A percentile compares a stretch with the other conserved stretches of the same genome.
Evolutionary conservation across 208 protist species (phyloP).

Genomic region (Phytomonas francai): DNA sequence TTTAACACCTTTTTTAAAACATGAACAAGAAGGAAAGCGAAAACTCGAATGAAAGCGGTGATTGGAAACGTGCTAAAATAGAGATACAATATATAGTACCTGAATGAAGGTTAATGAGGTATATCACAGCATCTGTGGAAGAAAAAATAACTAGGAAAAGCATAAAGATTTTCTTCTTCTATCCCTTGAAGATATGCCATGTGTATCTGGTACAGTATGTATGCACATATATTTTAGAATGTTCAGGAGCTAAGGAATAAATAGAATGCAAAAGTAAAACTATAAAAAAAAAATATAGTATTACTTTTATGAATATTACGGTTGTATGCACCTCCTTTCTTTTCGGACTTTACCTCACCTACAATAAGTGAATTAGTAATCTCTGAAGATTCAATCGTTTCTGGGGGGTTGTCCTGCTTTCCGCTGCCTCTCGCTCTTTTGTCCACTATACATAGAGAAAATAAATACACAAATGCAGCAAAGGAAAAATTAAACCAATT

Average conservation of each 20-base stretch:
- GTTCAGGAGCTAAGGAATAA: background rate
- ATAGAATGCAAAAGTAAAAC: background rate
- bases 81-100: background rate
- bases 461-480: slow-evolving; percentile 9
- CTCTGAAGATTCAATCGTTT: background rate
- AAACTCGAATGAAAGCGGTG: slow-evolving; percentile 3
- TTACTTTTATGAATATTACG: background rate
- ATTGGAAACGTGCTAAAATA: background rate
- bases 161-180: background rate
- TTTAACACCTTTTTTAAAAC: slow-evolving; percentile 6
- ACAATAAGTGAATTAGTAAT: background rate
- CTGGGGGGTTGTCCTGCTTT: background rate
- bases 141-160: slow-evolving; percentile 3
- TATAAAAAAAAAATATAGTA: background rate
- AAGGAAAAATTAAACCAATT: slow-evolving; percentile 7
- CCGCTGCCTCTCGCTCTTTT: slow-evolving; percentile 1
- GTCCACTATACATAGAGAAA: slow-evolving; percentile 9
- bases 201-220: slow-evolving; percentile 1
- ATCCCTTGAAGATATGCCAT: background rate
- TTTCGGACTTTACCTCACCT: background rate
- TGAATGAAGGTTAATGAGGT: background rate
- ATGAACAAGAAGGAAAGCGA: slow-evolving; percentile 8
- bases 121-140: background rate
- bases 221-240: slow-evolving; percentile 5
- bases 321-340: background rate